phyloP scores from a whole-genome alignment of 805 yeast species.

The Kockiozyma suomiensis region DNA sequence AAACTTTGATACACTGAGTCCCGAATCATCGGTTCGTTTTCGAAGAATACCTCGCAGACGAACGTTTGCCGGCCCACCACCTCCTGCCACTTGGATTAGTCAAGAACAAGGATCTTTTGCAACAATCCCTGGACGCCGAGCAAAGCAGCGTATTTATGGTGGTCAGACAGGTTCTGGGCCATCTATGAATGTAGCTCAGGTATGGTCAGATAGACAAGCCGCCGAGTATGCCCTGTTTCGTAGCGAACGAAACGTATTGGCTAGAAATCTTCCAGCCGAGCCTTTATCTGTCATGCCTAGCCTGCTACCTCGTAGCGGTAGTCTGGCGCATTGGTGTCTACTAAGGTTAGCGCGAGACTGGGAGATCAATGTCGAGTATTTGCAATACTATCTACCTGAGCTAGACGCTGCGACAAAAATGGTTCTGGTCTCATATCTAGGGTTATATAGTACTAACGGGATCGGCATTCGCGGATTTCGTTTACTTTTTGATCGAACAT shows the following conservation, averaged over 20 bases:
- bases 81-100: conserved; percentile 32
- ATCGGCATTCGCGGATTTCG: conserved; percentile 20
- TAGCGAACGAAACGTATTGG: conserved; percentile 11
- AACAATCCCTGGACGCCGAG: conserved; percentile 12
- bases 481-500: conserved; percentile 20
- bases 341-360: conserved; percentile 28
- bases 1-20: neutral
- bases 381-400: conserved; percentile 22
- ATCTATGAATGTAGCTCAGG: neutral
- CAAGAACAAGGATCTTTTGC: conserved; percentile 20
- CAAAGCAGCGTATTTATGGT: neutral
- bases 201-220: neutral
- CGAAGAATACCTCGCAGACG: conserved; percentile 13
- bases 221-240: conserved; percentile 10
- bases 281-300: conserved; percentile 19
- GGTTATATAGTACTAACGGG: conserved; percentile 26
- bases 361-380: conserved; percentile 30
- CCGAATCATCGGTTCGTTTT: neutral
- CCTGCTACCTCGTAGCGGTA: conserved; percentile 24
- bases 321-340: conserved; percentile 29
- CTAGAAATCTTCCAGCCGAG: conserved; percentile 16
- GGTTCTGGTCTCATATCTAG: conserved; percentile 29
- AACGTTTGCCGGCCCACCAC: conserved; percentile 32
- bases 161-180: neutral
- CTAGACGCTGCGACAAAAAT: conserved; percentile 30